Evolutionary conservation across 176 grass and related monocot genomes (phyloP), one percentile per base, ranked within the genome.

Genomic region (Eleusine coracana): DNA sequence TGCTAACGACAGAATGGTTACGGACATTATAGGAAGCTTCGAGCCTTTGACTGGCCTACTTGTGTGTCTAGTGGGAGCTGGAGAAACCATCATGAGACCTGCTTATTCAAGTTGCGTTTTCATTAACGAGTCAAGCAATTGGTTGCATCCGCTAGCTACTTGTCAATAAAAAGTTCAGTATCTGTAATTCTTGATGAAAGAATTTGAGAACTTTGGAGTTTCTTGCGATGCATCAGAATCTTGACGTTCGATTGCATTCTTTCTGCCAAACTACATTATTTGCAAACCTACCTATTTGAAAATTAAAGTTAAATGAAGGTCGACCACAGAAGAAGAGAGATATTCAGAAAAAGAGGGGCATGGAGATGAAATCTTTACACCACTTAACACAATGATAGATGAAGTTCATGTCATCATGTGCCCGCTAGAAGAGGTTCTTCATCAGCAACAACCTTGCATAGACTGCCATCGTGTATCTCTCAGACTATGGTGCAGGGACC

Each of bases 401-500:
- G 71, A 82, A 81, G 48, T 55, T 56, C 44, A 49, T 34, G 31
- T 34, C 31, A 34, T 34, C 31, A 34, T 54, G 64, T 18, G 70
- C 50, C 49, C 64, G 37, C 51, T 71, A 18, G 18, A 81, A 62
- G 50, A 75, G 39, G 5, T 74, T 46, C 23, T 77, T 39, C 48
- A 85, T 49, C 28, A 28, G 87, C 14, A 46, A 64, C 20, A 76
- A 64, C 63, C 46, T 28, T 61, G 8, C 28, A 45, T 16, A 20
- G 20, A 28, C 10, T 29, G 25, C 68, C 21, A 62, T 23, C 6
- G 11, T 28, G 16, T 15, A 62, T 42, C 41, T 15, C 42, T 88
- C 87, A 90, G 31, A 86, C 17, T 39, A 90, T 82, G 73, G 79
- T 82, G 79, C 88, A 90, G 59, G 83, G 20, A 23, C 25, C 28